Evolutionary conservation across 306 rosid species (phyloP).

Genomic region (Rubus idaeus): DNA sequence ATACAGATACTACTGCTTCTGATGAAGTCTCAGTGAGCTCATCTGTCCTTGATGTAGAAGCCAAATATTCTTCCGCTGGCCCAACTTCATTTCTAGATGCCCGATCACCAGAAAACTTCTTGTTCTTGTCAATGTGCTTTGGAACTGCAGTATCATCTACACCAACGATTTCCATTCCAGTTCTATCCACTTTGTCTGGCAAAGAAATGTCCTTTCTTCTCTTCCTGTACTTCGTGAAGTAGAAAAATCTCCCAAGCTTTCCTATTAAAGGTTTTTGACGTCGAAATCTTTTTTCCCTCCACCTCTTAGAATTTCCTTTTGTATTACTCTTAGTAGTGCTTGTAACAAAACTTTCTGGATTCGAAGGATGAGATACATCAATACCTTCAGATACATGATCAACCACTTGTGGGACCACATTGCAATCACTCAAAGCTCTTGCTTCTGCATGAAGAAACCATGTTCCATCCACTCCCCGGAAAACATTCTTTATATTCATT

Average conservation of each 20-base stretch:
- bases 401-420: constrained; percentile 7
- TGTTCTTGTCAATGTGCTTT: background rate
- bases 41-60: constrained; percentile 31
- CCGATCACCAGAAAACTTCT: constrained; percentile 11
- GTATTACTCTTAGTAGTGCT: constrained; percentile 25
- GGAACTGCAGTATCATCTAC: constrained; percentile 15
- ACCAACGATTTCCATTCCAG: constrained; percentile 19
- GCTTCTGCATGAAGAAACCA: constrained; percentile 74
- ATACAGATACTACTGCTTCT: constrained; percentile 60
- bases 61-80: constrained; percentile 18
- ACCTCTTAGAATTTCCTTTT: constrained; percentile 31
- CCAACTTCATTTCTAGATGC: constrained; percentile 32
- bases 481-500: constrained; percentile 43
- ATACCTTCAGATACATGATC: constrained; percentile 5
- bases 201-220: constrained; percentile 25
- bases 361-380: constrained; percentile 11
- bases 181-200: constrained; percentile 23
- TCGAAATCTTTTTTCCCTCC: constrained; percentile 21
- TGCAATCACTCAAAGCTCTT: constrained; percentile 20
- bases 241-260: constrained; percentile 23
- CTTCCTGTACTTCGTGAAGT: constrained; percentile 32
- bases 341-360: constrained; percentile 17
- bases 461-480: constrained; percentile 39
- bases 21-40: constrained; percentile 48
- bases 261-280: constrained; percentile 8